Conservation (phyloP, 257 asterid genomes). For the Capsicum rhomboideum region DNA sequence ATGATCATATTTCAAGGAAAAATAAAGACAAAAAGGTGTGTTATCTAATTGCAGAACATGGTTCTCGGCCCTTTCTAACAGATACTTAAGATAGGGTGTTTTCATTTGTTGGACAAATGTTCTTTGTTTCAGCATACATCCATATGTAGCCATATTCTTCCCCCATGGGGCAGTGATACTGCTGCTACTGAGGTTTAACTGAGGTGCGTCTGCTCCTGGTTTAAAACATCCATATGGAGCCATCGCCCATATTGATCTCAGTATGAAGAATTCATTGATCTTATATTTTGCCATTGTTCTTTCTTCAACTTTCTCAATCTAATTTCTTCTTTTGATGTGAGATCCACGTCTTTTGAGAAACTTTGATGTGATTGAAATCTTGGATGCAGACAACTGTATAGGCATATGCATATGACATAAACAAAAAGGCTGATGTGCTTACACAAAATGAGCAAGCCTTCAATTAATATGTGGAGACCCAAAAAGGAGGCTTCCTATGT, state of each 20-base stretch:
- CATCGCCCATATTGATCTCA: background rate
- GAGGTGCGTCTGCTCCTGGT: background rate
- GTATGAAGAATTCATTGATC: background rate
- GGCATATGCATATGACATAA: background rate
- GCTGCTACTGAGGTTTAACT: background rate
- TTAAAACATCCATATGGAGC: background rate
- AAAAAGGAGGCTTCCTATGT: background rate
- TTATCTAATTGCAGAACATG: background rate
- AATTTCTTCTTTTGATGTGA: background rate
- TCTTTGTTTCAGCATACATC: background rate
- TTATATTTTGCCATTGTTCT: background rate
- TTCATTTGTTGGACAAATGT: background rate
- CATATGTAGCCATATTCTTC: background rate
- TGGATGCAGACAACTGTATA: background rate
- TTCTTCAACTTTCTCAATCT: background rate
- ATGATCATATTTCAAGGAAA: slow-evolving; percentile 46
- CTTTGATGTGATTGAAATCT: background rate
- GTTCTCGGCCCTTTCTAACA: background rate
- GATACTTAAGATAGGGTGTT: background rate
- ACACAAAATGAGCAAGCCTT: background rate
- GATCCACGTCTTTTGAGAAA: background rate
- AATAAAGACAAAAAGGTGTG: slow-evolving; percentile 71
- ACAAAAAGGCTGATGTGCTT: background rate
- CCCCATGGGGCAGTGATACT: background rate
- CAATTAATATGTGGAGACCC: background rate